Conservation (phyloP, 1,139 yeast species). For the Yamadazyma diddensiae region DNA sequence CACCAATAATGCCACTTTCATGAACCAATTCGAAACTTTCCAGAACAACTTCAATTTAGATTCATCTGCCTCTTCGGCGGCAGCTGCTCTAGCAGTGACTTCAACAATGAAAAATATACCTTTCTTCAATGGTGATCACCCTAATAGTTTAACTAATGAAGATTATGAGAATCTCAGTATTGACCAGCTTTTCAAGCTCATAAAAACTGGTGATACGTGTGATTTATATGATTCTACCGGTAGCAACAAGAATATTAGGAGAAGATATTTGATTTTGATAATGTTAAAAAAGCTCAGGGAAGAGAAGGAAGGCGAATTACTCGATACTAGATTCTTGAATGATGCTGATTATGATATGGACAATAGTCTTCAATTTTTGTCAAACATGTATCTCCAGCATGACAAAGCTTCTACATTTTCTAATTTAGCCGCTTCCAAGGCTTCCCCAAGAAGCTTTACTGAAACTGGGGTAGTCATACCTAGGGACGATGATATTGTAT, state of each 20-base stretch:
- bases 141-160: conserved; percentile 33
- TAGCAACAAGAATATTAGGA: conserved; percentile 23
- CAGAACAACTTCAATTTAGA: conserved; percentile 14
- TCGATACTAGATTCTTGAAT: conserved; percentile 31
- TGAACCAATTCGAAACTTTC: conserved; percentile 15
- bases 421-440: conserved; percentile 25
- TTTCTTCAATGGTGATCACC: conserved; percentile 20
- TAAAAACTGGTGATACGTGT: conserved; percentile 15
- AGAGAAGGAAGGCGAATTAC: conserved; percentile 35
- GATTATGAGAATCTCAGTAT: conserved; percentile 39
- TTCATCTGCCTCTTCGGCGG: conserved; percentile 15
- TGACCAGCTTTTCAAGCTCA: conserved; percentile 38
- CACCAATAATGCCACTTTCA: conserved; percentile 5
- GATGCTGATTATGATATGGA: conserved; percentile 45
- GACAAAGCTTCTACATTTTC: conserved; percentile 21
- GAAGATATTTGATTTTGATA: conserved; percentile 35
- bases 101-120: conserved; percentile 6
- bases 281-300: conserved; percentile 38
- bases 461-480: conserved; percentile 77
- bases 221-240: conserved; percentile 6
- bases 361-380: conserved; percentile 39
- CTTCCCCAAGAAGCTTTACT: conserved; percentile 62
- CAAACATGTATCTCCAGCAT: conserved; percentile 42
- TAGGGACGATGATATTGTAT: conserved; percentile 86
- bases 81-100: conserved; percentile 15